Evolutionary conservation across 75 land plant species (phyloP).

Genomic region (Pseudotsuga menziesii): DNA sequence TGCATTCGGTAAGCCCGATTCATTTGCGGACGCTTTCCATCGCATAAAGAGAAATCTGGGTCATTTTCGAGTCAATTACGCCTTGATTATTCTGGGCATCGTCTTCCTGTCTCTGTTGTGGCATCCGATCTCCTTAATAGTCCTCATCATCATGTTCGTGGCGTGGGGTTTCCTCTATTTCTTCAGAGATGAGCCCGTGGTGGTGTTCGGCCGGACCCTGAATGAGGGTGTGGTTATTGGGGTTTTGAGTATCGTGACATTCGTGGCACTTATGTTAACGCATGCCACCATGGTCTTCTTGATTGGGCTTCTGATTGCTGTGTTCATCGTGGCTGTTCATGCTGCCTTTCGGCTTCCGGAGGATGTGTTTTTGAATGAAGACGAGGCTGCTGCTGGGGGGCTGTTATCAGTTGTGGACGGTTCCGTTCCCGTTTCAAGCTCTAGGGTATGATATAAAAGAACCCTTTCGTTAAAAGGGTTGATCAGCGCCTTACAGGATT

Average conservation of each 20-base stretch:
- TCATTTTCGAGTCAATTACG: constrained; percentile 59
- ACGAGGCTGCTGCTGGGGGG: constrained; percentile 22
- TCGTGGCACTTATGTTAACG: constrained; percentile 45
- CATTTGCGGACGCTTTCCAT: constrained; percentile 23
- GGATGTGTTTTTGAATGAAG: constrained; percentile 32
- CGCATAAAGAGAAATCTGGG: constrained; percentile 28
- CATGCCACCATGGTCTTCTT: constrained; percentile 30
- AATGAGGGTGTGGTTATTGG: constrained; percentile 40
- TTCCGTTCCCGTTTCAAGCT: background rate
- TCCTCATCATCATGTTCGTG: constrained; percentile 39
- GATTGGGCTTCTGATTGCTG: constrained; percentile 40
- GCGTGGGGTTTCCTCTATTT: constrained; percentile 65
- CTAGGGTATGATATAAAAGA: background rate
- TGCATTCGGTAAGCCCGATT: constrained; percentile 26
- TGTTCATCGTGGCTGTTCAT: constrained; percentile 39
- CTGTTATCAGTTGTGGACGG: constrained; percentile 9
- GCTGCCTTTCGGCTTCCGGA: constrained; percentile 48
- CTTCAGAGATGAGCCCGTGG: constrained; percentile 63
- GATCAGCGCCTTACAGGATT: background rate
- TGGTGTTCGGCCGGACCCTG: constrained; percentile 37
- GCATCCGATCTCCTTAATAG: constrained; percentile 67
- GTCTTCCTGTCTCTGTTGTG: constrained; percentile 53
- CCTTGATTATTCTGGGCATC: constrained; percentile 34
- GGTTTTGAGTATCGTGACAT: constrained; percentile 28
- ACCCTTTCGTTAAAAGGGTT: too few relatives aligned